These are phyloP conservation scores for Pseudoperonospora humuli DNA, from an alignment of 352 stramenopile genomes.

Conservation along the genomic window DNA sequence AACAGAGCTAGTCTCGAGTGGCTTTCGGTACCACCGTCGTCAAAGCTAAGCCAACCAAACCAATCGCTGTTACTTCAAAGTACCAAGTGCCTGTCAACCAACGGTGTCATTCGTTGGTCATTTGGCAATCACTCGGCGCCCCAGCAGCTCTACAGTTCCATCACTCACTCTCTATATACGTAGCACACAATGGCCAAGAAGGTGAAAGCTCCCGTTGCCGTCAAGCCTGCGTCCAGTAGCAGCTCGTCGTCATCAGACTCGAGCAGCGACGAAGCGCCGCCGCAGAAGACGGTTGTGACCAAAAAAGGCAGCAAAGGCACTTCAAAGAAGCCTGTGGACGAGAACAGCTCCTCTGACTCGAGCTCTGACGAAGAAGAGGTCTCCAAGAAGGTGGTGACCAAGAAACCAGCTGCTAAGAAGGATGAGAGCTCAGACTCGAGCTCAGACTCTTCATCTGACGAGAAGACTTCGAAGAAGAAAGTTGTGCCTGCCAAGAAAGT, in stretches of 20 bases:
- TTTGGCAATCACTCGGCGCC: conserved; percentile 24
- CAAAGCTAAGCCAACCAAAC: conserved; percentile 24
- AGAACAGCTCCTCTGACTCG: conserved; percentile 33
- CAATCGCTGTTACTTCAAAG: conserved; percentile 25
- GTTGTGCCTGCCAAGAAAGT: conserved; percentile 34
- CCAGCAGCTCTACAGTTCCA: neutral
- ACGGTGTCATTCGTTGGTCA: conserved; percentile 11
- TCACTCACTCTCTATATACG: neutral
- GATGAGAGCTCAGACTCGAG: conserved; percentile 24
- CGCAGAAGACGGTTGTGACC: conserved; percentile 37
- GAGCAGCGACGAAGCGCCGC: conserved; percentile 43
- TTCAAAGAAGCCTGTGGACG: conserved; percentile 34
- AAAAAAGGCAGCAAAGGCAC: conserved; percentile 52
- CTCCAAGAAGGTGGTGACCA: conserved; percentile 35
- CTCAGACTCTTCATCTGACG: conserved; percentile 26
- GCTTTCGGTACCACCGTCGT: neutral
- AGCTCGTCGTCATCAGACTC: conserved; percentile 47
- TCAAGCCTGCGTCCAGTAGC: conserved; percentile 39
- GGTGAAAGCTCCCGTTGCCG: conserved; percentile 26
- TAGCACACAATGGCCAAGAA: conserved; percentile 44
- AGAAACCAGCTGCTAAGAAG: conserved; percentile 47
- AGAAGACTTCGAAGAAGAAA: conserved; percentile 37
- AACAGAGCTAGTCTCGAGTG: neutral
- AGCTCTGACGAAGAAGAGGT: conserved; percentile 31
- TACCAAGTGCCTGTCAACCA: conserved; percentile 25